Evolutionary conservation across 2,329 filamentous ascomycete genomes (phyloP).

Genomic region (Simplicillium sp.): DNA sequence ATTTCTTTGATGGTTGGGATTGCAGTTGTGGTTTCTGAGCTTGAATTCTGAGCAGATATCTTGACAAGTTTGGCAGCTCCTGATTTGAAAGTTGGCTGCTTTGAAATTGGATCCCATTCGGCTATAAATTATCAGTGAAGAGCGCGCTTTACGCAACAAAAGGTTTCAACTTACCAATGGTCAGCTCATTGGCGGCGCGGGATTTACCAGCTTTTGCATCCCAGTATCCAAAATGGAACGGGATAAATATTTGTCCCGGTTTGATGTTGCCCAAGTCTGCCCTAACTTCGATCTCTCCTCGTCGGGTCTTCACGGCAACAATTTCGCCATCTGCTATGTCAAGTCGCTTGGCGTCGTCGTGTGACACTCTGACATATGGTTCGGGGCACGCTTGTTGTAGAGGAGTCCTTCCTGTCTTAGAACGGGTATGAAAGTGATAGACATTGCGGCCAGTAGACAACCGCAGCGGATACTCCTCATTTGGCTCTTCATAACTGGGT

Average conservation of each 20-base stretch:
- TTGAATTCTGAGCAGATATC: too few relatives aligned
- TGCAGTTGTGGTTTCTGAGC: neutral
- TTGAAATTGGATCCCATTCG: conserved; percentile 22
- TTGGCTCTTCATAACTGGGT: conserved; percentile 16
- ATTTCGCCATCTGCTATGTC: conserved; percentile 18
- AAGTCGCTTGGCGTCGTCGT: conserved; percentile 15
- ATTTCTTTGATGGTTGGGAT: conserved; percentile 10
- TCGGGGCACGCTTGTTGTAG: conserved; percentile 20
- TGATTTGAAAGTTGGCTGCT: conserved; percentile 25
- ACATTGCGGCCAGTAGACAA: conserved; percentile 22
- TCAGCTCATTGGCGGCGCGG: conserved; percentile 25
- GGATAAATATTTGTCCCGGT: conserved; percentile 24
- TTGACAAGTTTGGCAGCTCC: conserved; percentile 21
- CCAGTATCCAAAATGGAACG: conserved; percentile 27
- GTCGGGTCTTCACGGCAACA: conserved; percentile 18
- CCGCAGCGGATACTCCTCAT: conserved; percentile 20
- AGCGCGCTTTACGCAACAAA: too few relatives aligned
- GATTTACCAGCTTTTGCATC: conserved; percentile 20
- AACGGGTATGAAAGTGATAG: conserved; percentile 25
- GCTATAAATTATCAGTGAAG: neutral
- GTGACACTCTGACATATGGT: conserved; percentile 17
- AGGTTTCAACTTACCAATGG: conserved; percentile 15
- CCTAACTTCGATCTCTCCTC: conserved; percentile 19
- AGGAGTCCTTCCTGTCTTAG: conserved; percentile 22
- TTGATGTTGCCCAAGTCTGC: conserved; percentile 17